Evolutionary conservation across 2,329 filamentous ascomycete species (phyloP).

Genomic region (Aspergillus hiratsukae): DNA sequence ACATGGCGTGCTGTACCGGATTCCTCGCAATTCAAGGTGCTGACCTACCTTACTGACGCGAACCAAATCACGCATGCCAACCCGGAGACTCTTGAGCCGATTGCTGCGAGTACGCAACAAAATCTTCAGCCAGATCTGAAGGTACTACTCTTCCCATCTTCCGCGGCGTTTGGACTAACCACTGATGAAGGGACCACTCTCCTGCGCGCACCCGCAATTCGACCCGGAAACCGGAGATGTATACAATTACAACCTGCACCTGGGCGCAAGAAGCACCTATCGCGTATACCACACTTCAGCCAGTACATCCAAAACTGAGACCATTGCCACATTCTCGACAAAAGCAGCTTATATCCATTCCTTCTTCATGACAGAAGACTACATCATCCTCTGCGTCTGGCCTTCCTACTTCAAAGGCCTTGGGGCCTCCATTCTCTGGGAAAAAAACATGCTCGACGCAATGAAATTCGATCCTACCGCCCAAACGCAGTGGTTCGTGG

Average conservation of each 20-base stretch:
- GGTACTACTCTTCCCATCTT: not conserved
- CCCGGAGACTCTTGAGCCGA: conserved; percentile 64
- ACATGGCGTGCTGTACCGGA: conserved; percentile 13
- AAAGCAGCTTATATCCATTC: conserved; percentile 71
- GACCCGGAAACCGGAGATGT: conserved; percentile 68
- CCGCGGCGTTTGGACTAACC: too few relatives aligned
- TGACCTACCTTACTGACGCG: conserved; percentile 57
- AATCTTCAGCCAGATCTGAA: conserved; percentile 55
- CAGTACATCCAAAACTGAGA: conserved; percentile 57
- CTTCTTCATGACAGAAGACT: conserved; percentile 65
- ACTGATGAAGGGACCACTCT: conserved; percentile 57
- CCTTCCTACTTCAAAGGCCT: conserved; percentile 55
- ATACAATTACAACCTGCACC: conserved; percentile 71
- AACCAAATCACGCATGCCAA: conserved; percentile 57
- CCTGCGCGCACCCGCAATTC: conserved; percentile 64
- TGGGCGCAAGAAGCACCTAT: conserved; percentile 56
- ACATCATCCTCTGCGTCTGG: conserved; percentile 68
- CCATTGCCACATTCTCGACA: conserved; percentile 60
- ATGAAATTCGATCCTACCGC: conserved; percentile 55
- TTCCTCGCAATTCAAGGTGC: conserved; percentile 38
- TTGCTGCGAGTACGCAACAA: conserved; percentile 56
- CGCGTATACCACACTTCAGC: conserved; percentile 65
- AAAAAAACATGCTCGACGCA: conserved; percentile 58
- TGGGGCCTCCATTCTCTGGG: conserved; percentile 14
- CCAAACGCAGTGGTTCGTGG: conserved; percentile 63